Evolutionary conservation across 306 rosid genomes (phyloP).

Genomic region (Begonia masoniana): DNA sequence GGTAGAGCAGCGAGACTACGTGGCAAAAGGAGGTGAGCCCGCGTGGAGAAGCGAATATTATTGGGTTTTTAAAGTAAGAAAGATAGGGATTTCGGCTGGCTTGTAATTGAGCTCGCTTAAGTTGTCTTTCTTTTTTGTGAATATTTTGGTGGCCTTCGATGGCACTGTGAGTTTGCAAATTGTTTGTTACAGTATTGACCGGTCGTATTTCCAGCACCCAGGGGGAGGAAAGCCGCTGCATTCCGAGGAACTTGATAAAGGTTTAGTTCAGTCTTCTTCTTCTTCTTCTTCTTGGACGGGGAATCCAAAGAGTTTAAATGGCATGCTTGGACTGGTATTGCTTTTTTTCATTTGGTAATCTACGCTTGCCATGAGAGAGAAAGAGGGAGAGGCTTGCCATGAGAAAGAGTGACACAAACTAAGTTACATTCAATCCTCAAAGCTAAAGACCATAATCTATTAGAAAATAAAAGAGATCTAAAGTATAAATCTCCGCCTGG

Average conservation of each 20-base stretch:
- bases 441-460: no score
- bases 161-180: slow-evolving; percentile 90
- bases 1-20: background rate
- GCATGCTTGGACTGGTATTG: slow-evolving; percentile 23
- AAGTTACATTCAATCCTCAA: no score
- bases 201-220: slow-evolving; percentile 76
- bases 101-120: slow-evolving; percentile 78
- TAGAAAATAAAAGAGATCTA: no score
- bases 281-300: slow-evolving; percentile 47
- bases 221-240: slow-evolving; percentile 41
- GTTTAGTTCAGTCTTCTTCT: slow-evolving; percentile 42
- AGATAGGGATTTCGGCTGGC: slow-evolving; percentile 79
- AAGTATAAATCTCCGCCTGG: no score
- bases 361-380: slow-evolving; percentile 6
- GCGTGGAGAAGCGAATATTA: slow-evolving; percentile 89
- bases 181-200: slow-evolving; percentile 90
- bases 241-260: slow-evolving; percentile 63
- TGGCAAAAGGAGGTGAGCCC: slow-evolving; percentile 68
- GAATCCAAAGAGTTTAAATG: slow-evolving; percentile 86
- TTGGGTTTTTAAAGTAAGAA: slow-evolving; percentile 62
- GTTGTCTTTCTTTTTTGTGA: slow-evolving; percentile 95
- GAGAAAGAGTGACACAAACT: no score
- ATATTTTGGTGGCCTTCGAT: slow-evolving; percentile 97
- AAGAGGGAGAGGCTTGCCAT: no score
- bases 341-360: slow-evolving; percentile 36